Evolutionary conservation across 805 yeast species (phyloP).

Genomic region (Zygoascus bituminiphila): DNA sequence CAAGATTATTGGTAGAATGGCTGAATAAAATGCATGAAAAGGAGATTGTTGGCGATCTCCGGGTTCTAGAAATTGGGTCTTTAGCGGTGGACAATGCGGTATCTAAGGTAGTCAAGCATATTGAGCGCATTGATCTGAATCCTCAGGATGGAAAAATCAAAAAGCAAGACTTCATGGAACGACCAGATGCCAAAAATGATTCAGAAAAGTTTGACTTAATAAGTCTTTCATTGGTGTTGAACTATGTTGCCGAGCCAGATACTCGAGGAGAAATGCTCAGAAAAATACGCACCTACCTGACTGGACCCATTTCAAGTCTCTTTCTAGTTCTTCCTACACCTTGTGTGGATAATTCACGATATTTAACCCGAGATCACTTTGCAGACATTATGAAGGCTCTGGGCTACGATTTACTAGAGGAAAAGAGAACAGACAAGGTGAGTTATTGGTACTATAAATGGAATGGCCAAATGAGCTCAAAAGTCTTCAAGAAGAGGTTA

Average conservation of each 20-base stretch:
- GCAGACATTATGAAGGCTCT: slow-evolving; percentile 42
- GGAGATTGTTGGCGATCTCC: slow-evolving; percentile 1
- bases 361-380: slow-evolving; percentile 43
- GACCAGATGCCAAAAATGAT: slow-evolving; percentile 46
- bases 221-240: slow-evolving; percentile 80
- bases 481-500: slow-evolving; percentile 37
- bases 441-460: slow-evolving; percentile 64
- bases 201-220: slow-evolving; percentile 47
- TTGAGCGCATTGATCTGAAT: slow-evolving; percentile 67
- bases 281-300: slow-evolving; percentile 50
- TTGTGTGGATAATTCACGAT: slow-evolving; percentile 75
- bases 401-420: slow-evolving; percentile 46
- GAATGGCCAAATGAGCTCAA: slow-evolving; percentile 13
- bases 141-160: slow-evolving; percentile 66
- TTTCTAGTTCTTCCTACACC: slow-evolving; percentile 87
- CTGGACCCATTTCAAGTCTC: slow-evolving; percentile 31
- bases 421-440: slow-evolving; percentile 59
- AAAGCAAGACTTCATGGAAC: slow-evolving; percentile 78
- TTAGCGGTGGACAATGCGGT: slow-evolving; percentile 57
- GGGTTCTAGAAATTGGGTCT: slow-evolving; percentile 79
- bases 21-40: slow-evolving; percentile 32
- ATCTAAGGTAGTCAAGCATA: slow-evolving; percentile 41
- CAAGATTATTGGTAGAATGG: slow-evolving; percentile 73
- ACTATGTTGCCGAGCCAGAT: slow-evolving; percentile 70
- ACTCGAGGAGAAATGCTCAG: slow-evolving; percentile 72